phyloP scores from a whole-genome alignment of 1,284 basidiomycete genomes.

The Coniferiporia sulphurascens region DNA sequence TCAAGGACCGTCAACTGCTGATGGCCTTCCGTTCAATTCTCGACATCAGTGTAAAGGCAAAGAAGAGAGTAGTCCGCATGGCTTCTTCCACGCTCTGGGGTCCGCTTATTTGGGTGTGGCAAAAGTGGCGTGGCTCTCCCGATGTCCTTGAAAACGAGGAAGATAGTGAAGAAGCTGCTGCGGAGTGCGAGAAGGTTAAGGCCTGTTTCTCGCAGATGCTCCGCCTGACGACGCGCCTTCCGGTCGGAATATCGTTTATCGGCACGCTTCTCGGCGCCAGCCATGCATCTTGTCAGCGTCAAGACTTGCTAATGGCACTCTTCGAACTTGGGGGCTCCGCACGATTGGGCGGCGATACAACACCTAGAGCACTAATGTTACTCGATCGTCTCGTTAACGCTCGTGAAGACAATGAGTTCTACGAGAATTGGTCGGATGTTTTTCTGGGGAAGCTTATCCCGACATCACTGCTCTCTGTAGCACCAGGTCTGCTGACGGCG shows the following conservation, averaged over 20 bases:
- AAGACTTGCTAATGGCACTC: conserved; percentile 8
- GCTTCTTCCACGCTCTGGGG: conserved; percentile 61
- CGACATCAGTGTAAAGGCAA: conserved; percentile 49
- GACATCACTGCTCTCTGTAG: conserved; percentile 48
- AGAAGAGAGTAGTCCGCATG: conserved; percentile 55
- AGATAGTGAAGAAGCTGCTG: conserved; percentile 23
- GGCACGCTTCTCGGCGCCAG: conserved; percentile 5
- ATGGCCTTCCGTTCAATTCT: conserved; percentile 47
- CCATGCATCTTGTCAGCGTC: conserved; percentile 1
- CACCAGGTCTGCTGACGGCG: conserved; percentile 53
- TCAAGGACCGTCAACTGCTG: conserved; percentile 40
- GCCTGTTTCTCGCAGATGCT: conserved; percentile 9
- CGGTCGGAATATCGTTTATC: conserved; percentile 16
- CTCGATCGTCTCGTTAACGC: conserved; percentile 19
- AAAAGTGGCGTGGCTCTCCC: conserved; percentile 40
- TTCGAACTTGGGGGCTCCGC: conserved; percentile 2
- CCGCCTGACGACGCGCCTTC: conserved; percentile 19
- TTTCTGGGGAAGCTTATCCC: conserved; percentile 41
- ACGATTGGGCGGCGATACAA: conserved; percentile 3
- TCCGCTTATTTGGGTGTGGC: conserved; percentile 47
- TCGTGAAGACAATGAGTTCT: conserved; percentile 7
- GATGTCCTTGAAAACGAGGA: conserved; percentile 28
- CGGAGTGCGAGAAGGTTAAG: conserved; percentile 20
- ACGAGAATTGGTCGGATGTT: conserved; percentile 37
- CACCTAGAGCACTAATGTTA: conserved; percentile 11